Evolutionary conservation across 805 yeast species (phyloP).

Genomic region (Metschnikowia dekortorum): DNA sequence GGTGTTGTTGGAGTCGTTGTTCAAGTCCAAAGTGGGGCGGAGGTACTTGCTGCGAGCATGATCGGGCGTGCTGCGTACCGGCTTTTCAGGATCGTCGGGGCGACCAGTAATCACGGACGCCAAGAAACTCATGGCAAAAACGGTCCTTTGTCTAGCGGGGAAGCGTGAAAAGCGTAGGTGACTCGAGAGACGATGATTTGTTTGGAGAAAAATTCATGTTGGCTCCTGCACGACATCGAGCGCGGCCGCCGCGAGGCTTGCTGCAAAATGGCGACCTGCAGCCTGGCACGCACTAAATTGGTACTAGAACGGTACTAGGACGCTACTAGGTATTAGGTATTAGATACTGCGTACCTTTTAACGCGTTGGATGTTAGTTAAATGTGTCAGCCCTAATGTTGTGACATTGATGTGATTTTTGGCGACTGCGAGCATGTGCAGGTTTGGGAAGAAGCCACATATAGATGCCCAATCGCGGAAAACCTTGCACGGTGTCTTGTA

Average conservation of each 20-base stretch:
- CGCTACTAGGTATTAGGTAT: too few relatives aligned
- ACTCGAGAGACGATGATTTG: conserved; percentile 2
- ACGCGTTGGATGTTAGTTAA: too few relatives aligned
- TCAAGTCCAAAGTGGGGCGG: conserved; percentile 28
- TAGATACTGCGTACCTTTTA: too few relatives aligned
- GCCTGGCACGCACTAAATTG: too few relatives aligned
- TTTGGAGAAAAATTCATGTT: conserved; percentile 3
- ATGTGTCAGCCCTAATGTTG: too few relatives aligned
- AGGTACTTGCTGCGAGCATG: conserved; percentile 19
- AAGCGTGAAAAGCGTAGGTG: conserved; percentile 1
- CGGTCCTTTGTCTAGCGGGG: neutral
- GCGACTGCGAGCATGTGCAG: too few relatives aligned
- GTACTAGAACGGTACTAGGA: too few relatives aligned
- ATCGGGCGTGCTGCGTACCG: neutral
- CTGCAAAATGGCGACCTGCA: neutral
- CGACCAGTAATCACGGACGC: conserved; percentile 16
- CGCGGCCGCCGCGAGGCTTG: neutral
- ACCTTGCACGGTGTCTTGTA: too few relatives aligned
- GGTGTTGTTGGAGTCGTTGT: conserved; percentile 21
- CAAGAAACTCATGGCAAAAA: conserved; percentile 16
- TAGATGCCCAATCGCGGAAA: too few relatives aligned
- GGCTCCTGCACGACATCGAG: conserved; percentile 4
- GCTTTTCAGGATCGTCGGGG: conserved; percentile 2
- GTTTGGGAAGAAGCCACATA: too few relatives aligned
- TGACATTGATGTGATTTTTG: too few relatives aligned